phyloP scores from a whole-genome alignment of 2,329 filamentous ascomycete genomes.

The Tricladium varicosporioides region DNA sequence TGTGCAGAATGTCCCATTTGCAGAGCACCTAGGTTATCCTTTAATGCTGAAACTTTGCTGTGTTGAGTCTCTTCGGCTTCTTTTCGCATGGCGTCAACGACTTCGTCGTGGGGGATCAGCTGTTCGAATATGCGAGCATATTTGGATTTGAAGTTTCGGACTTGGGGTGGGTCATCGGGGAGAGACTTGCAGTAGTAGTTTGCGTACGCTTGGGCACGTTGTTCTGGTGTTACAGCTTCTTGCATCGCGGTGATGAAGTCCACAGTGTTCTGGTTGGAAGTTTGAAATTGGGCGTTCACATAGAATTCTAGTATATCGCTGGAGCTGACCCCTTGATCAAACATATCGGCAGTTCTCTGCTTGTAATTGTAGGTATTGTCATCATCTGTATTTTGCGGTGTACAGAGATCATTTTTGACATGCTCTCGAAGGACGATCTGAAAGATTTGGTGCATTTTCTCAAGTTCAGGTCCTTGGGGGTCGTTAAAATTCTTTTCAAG shows the following conservation, averaged over 20 bases:
- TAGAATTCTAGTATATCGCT: constrained; percentile 20
- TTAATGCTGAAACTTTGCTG: constrained; percentile 17
- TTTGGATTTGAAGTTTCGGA: constrained; percentile 31
- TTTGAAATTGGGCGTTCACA: constrained; percentile 7
- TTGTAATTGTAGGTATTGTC: constrained; percentile 15
- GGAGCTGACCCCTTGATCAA: constrained; percentile 15
- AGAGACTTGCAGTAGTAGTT: constrained; percentile 27
- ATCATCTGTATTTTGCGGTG: constrained; percentile 4
- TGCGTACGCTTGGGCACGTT: constrained; percentile 26
- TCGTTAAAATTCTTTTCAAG: constrained; percentile 24
- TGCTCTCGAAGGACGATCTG: constrained; percentile 24
- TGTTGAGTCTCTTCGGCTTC: constrained; percentile 24
- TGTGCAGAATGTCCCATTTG: constrained; percentile 32
- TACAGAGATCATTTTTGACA: constrained; percentile 24
- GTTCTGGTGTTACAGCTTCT: constrained; percentile 19
- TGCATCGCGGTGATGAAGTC: constrained; percentile 20
- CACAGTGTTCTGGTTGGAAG: constrained; percentile 11
- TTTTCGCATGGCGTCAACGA: constrained; percentile 26
- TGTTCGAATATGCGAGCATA: constrained; percentile 30
- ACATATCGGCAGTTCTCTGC: constrained; percentile 3
- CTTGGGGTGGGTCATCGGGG: constrained; percentile 20
- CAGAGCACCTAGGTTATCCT: constrained; percentile 23
- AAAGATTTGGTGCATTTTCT: constrained; percentile 25
- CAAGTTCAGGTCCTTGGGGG: constrained; percentile 15
- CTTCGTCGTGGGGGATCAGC: constrained; percentile 24